Percentiles rank a stretch among this genome's conserved stretches.
phyloP scores from a whole-genome alignment of 1,284 basidiomycete species.

The Naganishia sp. region DNA sequence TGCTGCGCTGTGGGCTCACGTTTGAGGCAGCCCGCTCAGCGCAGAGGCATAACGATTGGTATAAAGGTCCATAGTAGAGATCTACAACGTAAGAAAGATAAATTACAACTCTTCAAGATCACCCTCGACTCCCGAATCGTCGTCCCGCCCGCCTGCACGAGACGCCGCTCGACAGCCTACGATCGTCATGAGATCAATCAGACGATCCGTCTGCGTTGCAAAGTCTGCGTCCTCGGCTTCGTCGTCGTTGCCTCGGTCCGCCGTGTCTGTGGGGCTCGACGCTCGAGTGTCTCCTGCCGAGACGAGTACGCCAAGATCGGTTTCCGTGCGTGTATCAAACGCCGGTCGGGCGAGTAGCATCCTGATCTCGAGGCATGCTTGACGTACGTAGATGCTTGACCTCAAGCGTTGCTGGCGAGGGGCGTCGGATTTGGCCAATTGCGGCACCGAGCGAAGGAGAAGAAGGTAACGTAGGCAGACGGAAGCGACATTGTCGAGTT shows the following conservation, averaged over 20 bases:
- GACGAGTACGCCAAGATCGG: slow-evolving; percentile 1
- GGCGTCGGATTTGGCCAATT: slow-evolving; percentile 20
- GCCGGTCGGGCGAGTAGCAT: slow-evolving; percentile 47
- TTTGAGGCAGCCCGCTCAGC: too few species aligned
- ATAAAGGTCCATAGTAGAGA: neutral
- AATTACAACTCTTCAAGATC: slow-evolving; percentile 47
- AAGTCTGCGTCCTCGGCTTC: slow-evolving; percentile 39
- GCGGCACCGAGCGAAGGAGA: slow-evolving; percentile 42
- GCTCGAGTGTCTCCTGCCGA: slow-evolving; percentile 4
- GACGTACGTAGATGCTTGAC: slow-evolving; percentile 40
- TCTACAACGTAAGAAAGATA: neutral
- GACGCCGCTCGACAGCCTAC: slow-evolving; percentile 47
- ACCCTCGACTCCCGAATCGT: slow-evolving; percentile 49
- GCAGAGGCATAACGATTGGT: too few species aligned
- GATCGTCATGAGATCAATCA: slow-evolving; percentile 43
- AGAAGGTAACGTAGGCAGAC: slow-evolving; percentile 51
- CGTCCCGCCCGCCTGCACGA: slow-evolving; percentile 40
- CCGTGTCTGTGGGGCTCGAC: slow-evolving; percentile 29
- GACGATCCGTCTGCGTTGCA: slow-evolving; percentile 44
- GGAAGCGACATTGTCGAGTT: slow-evolving; percentile 49
- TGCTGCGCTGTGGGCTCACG: too few species aligned
- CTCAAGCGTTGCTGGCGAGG: slow-evolving; percentile 38
- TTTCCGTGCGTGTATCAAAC: slow-evolving; percentile 36
- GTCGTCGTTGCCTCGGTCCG: slow-evolving; percentile 19
- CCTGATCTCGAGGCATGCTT: slow-evolving; percentile 43